Base-by-base conservation (phyloP, 805 yeast genomes). In the Ogataea wickerhamii region DNA sequence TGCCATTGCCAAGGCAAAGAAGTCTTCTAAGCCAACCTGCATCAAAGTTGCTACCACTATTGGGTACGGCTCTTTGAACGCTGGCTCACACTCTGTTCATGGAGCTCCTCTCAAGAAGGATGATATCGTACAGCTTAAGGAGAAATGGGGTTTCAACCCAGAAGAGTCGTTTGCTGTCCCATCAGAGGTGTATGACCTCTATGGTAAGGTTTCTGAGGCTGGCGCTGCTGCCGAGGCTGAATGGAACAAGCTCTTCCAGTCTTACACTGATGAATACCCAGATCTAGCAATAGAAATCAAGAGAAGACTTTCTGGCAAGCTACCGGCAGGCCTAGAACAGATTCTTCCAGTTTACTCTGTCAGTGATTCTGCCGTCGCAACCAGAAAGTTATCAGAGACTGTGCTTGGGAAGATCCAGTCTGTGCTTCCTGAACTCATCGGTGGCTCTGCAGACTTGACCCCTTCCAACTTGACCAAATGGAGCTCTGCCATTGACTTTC, bases 401-500 rank as follows among this genome's bases (percentile, higher is more conserved):
- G 87, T 82, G 28, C 70, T 91, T 56, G 71, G 74, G 52, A 66
- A 70, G 48, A 66, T 91, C 54, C 72, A 74, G 55, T 74, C 73
- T 19, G 76, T 53, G 32, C 51, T 91, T 37, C 98, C 98, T 39
- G 96, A 88, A 74, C 70, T 91, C 48, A 70, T 91, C 60, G 97
- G 97, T 71, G 98, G 98, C 60, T 89, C 98, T 51, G 98, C 98
- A 43, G 98, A 91, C 70, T 78, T 91, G 71, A 91, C 98, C 42
- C 94, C 95, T 52, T 91, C 98, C 40, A 93, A 91, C 78, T 76
- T 87, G 72, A 89, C 98, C 60, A 80, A 93, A 75, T 78, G 91
- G 74, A 64, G 75, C 56, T 81, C 70, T 47, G 87, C 94, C 45
- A 77, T 76, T 51, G 96, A 89, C 68, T 91, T 89, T 89, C 96